Evolutionary conservation across 345 rosid species (phyloP), one percentile per base, ranked within the genome.

Genomic region (Geranium brycei): DNA sequence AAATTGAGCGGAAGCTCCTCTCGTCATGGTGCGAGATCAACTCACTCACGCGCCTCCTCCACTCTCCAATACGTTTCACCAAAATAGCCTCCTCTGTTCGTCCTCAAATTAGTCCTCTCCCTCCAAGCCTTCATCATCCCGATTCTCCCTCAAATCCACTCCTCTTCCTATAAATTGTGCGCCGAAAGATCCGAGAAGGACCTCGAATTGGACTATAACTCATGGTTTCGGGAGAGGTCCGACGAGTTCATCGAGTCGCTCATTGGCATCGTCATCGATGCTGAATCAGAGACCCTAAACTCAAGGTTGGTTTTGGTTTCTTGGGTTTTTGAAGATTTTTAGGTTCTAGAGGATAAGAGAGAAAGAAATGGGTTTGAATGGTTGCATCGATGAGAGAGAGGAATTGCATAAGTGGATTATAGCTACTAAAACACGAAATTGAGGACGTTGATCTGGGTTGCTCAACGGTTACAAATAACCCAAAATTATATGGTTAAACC

Each of bases 111-210:
- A 0, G 81, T 93, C 70, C 96, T 93, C 77, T 83, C 95, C 16
- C 87, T 93, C 59, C 99, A 90, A 61, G 81, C 99, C 28, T 93
- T 93, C 76, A 90, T 88, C 83, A 76, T 86, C 2, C 85, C 97
- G 17, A 76, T 93, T 17, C 87, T 86, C 67, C 84, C 91, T 13
- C 83, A 79, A 67, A 95, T 87, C 13, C 96, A 96, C 17, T 61
- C 87, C 0, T 77, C 85, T 57, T 72, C 85, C 8, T n/a, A n/a
- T n/a, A 1, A 41, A 41, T 12, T 5, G 11, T 12, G 51, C 51
- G 51, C 68, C 53, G 19, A 57, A 6, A 78, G 62, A 47, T 32
- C 64, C 19, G 14, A 60, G 56, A 72, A 62, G 56, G 79, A 80
- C 40, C 87, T 87, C 13, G 86, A 84, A 66, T 62, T 69, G 40